These are phyloP conservation scores for Pseudisothecium myosuroides DNA, from an alignment of 225 moss, liverwort and hornwort genomes.

Conservation along the genomic window DNA sequence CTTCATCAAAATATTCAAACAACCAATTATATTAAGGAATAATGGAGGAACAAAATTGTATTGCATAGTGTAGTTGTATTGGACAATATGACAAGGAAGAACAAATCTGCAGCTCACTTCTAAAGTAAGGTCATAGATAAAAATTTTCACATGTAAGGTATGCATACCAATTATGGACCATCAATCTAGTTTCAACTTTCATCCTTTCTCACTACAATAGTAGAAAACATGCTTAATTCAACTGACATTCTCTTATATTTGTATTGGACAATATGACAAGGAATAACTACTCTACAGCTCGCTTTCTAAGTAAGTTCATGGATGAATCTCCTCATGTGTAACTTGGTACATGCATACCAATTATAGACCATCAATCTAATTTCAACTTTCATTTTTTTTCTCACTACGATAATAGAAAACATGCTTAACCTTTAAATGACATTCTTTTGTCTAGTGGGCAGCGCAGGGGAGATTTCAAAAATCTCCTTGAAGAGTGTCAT, in stretches of 20 bases:
- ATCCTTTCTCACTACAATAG: rapidly evolving
- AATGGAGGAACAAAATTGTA: background rate
- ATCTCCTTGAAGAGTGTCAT: too few species aligned
- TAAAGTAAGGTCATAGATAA: rapidly evolving
- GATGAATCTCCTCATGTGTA: too few species aligned
- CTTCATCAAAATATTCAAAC: background rate
- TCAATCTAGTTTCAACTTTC: background rate
- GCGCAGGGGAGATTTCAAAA: too few species aligned
- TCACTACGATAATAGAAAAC: background rate
- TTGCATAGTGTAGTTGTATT: background rate
- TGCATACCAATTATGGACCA: background rate
- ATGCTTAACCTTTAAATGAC: too few species aligned
- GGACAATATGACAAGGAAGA: background rate
- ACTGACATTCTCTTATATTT: too few species aligned
- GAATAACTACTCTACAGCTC: too few species aligned
- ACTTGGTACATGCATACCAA: background rate
- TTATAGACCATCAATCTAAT: background rate
- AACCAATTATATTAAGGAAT: background rate
- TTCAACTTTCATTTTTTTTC: rapidly evolving
- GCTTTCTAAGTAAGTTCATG: too few species aligned
- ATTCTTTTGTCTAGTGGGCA: rapidly evolving
- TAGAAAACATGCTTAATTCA: too few species aligned
- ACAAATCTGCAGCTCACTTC: rapidly evolving
- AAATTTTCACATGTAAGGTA: background rate
- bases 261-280: too few species aligned